These are phyloP conservation scores for Prunus campanulata DNA, from an alignment of 306 rosid genomes.

Conservation along the genomic window DNA sequence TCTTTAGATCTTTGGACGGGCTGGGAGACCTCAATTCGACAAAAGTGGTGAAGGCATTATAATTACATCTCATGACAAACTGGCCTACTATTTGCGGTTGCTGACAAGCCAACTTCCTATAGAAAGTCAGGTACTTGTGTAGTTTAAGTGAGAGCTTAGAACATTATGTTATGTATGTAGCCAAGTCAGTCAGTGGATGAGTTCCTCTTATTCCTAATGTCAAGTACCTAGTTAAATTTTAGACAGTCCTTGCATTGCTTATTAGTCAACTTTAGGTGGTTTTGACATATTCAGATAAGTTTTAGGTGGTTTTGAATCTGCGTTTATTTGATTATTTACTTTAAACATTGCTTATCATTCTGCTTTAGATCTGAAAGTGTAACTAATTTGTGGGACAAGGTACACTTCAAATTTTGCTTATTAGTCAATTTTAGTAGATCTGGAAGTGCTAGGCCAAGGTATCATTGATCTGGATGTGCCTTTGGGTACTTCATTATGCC, in stretches of 20 bases:
- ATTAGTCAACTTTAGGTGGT: no score
- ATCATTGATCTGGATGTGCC: not conserved
- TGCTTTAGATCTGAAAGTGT: not conserved
- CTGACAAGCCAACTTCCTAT: conserved; percentile 94
- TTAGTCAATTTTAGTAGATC: not conserved
- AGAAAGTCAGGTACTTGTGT: conserved; percentile 83
- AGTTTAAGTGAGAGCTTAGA: not conserved
- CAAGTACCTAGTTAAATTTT: not conserved
- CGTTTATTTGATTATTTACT: not conserved
- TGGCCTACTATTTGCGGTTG: conserved; percentile 83
- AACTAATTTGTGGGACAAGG: not conserved
- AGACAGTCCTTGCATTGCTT: not conserved
- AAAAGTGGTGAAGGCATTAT: conserved; percentile 98
- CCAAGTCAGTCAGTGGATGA: not conserved
- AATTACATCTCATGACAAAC: conserved; percentile 89
- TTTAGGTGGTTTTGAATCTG: not conserved
- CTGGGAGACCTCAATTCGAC: conserved; percentile 98
- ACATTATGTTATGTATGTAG: not conserved
- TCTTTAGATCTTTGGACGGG: conserved; percentile 87
- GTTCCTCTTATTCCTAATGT: not conserved
- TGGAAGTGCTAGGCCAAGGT: not conserved
- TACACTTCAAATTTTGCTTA: not conserved
- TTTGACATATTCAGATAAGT: not conserved
- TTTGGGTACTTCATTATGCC: not conserved
- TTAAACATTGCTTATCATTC: not conserved